Conservation (phyloP, 2,329 filamentous ascomycete genomes). For the Sordariomycetes sp. region DNA sequence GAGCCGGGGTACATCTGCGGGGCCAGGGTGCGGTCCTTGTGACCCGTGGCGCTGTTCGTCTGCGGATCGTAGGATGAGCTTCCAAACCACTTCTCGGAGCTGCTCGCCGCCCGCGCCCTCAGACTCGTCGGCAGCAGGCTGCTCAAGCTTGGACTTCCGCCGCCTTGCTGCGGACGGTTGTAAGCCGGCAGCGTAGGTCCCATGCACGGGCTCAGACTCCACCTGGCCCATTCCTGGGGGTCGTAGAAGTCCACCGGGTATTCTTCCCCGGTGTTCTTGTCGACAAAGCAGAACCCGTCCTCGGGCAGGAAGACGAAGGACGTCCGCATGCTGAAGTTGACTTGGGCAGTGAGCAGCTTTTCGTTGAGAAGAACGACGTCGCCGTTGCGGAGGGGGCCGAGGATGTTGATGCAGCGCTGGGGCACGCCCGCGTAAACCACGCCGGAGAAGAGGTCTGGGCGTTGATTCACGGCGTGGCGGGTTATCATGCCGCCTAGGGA, state of each 20-base stretch:
- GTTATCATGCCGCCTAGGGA: slow-evolving; percentile 83
- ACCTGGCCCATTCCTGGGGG: slow-evolving; percentile 67
- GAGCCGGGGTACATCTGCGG: slow-evolving; percentile 14
- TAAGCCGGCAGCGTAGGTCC: slow-evolving; percentile 54
- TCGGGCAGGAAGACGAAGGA: slow-evolving; percentile 80
- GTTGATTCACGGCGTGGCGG: slow-evolving; percentile 76
- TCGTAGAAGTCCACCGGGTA: slow-evolving; percentile 82
- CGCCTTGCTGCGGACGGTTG: slow-evolving; percentile 23
- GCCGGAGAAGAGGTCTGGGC: slow-evolving; percentile 76
- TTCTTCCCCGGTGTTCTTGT: slow-evolving; percentile 70
- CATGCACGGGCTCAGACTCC: slow-evolving; percentile 71
- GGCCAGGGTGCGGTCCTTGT: slow-evolving; percentile 29
- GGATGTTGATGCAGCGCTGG: slow-evolving; percentile 80
- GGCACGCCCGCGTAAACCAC: slow-evolving; percentile 81
- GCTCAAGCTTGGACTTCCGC: slow-evolving; percentile 32
- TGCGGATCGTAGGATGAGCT: not conserved
- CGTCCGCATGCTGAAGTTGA: slow-evolving; percentile 86
- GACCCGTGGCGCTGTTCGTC: slow-evolving; percentile 8
- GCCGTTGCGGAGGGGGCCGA: slow-evolving; percentile 84
- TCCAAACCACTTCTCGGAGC: slow-evolving; percentile 18
- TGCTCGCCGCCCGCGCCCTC: slow-evolving; percentile 33
- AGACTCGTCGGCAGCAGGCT: slow-evolving; percentile 34
- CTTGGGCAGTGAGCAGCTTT: slow-evolving; percentile 81
- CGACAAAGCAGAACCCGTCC: slow-evolving; percentile 78
- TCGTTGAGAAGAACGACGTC: slow-evolving; percentile 86